Evolutionary conservation across 164 flowering plant genomes (phyloP).

Genomic region (Berberis thunbergii): DNA sequence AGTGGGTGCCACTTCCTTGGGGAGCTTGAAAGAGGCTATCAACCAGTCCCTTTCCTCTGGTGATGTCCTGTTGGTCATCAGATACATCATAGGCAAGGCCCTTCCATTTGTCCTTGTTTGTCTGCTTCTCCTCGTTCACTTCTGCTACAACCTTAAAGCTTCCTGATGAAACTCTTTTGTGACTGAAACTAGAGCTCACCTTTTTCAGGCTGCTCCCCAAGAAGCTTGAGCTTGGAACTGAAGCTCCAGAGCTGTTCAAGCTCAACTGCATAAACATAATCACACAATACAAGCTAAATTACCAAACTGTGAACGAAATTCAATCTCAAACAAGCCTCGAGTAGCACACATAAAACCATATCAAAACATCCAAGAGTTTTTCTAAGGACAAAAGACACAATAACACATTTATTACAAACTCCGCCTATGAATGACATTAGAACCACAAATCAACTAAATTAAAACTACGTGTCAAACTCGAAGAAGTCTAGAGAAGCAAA

Average conservation of each 20-base stretch:
- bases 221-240: conserved; percentile 37
- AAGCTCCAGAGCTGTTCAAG: conserved; percentile 18
- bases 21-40: conserved; percentile 57
- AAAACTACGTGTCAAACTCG: too few species aligned
- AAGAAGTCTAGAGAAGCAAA: too few species aligned
- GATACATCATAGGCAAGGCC: conserved; percentile 47
- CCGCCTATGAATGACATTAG: too few species aligned
- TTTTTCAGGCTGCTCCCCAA: conserved; percentile 43
- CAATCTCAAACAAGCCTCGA: too few species aligned
- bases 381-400: too few species aligned
- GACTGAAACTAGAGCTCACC: conserved; percentile 19
- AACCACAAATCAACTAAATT: too few species aligned
- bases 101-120: conserved; percentile 36
- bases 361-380: too few species aligned
- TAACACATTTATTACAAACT: too few species aligned
- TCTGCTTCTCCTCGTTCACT: conserved; percentile 34
- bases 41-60: conserved; percentile 47
- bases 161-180: conserved; percentile 8
- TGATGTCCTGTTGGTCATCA: conserved; percentile 57
- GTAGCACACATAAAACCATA: too few species aligned
- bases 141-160: conserved; percentile 30
- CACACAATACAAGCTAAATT: too few species aligned
- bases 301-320: too few species aligned
- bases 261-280: conserved; percentile 28
- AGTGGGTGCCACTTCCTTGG: conserved; percentile 33